These are phyloP conservation scores for Sordaria brevicollis DNA, from an alignment of 495 filamentous ascomycete genomes.

Conservation along the genomic window DNA sequence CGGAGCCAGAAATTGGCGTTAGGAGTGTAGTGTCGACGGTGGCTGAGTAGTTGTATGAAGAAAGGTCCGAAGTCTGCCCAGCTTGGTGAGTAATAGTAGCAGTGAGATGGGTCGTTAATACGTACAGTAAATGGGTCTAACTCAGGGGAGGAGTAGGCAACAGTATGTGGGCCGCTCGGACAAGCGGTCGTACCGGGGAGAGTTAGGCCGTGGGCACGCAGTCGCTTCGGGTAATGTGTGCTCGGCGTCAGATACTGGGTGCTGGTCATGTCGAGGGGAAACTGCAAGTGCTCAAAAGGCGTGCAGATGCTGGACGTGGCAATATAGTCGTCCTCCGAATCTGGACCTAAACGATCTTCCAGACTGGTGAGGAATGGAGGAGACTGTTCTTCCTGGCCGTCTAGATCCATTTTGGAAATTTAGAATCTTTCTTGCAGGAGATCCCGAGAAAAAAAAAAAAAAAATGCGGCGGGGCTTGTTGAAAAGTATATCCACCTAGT, in stretches of 20 bases:
- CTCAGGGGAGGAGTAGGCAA: conserved; percentile 15
- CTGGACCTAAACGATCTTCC: conserved; percentile 9
- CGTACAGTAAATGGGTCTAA: conserved; percentile 24
- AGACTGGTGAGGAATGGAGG: neutral
- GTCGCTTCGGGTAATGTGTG: conserved; percentile 10
- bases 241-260: conserved; percentile 19
- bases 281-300: conserved; percentile 8
- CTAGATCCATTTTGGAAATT: conserved; percentile 16
- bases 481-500: neutral
- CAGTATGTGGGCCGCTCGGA: conserved; percentile 11
- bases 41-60: conserved; percentile 35
- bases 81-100: conserved; percentile 1
- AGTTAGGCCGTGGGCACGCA: conserved; percentile 8
- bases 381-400: conserved; percentile 8
- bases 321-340: conserved; percentile 7
- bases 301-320: conserved; percentile 1
- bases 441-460: neutral
- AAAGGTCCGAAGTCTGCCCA: conserved; percentile 23
- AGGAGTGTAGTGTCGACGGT: conserved; percentile 33
- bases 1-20: conserved; percentile 35
- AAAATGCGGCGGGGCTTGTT: neutral
- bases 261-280: conserved; percentile 21
- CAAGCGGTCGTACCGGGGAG: conserved; percentile 10
- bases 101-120: neutral
- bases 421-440: neutral